Evolutionary conservation across 73 alveolate species (phyloP), one percentile per base, ranked within the genome.

Genomic region (Paramecium sexaurelia): DNA sequence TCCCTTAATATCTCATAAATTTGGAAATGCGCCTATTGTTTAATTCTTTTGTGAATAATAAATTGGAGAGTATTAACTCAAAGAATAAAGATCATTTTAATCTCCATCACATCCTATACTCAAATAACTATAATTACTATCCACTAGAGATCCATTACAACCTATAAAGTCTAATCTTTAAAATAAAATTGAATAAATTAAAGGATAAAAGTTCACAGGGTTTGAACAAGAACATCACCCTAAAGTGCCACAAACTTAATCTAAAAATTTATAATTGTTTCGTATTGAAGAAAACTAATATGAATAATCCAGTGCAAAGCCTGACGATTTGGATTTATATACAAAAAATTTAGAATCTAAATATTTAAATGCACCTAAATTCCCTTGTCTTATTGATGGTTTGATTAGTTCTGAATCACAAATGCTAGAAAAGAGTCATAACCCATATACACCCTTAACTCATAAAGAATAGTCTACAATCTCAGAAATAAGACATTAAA

Each of bases 291-390:
- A 71, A 37, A 71, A 71, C 13, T 20, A 35, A 37, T 71, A 33
- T 10, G 86, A 71, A 71, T 71, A 71, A 71, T 71, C 86, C 1
- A 71, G 86, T 71, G 86, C 86, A 32, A 71, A 71, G 15, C 86
- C 37, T 36, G 43, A 71, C 17, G 56, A 71, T 36, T 71, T 71
- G 19, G 86, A 71, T 11, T 33, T 27, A n/a, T 71, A 71, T 17
- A 71, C 86, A 1, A 71, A 71, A 71, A 71, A 71, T 71, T 17
- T 71, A 20, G 86, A 71, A n/a, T 33, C 56, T 4, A 71, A 71
- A 71, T 71, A 71, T 20, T 5, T 71, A 35, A 35, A 35, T 32
- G 57, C 61, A 15, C 56, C 86, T 10, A 71, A 71, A 71, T 11
- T 66, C 39, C 43, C 83, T 24, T 35, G 57, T 35, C n/a, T 69